Conservation (phyloP, 148 eudicot species). For the Rhododendron simsii region DNA sequence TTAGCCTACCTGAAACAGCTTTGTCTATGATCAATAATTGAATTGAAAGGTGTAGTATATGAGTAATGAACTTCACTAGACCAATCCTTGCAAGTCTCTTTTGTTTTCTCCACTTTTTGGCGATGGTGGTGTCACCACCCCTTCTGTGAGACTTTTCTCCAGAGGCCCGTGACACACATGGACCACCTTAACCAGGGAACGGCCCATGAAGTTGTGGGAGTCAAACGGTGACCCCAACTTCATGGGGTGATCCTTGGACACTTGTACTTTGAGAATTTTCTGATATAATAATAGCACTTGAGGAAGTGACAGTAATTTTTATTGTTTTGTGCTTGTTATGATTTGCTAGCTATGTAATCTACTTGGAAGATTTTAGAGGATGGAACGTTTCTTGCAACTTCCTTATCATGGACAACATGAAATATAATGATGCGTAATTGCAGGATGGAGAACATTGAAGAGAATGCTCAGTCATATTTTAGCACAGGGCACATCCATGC, state of each 20-base stretch:
- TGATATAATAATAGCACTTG: background rate
- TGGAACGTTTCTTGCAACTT: background rate
- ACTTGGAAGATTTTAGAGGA: background rate
- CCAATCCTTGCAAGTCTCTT: background rate
- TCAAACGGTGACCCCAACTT: background rate
- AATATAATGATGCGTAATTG: conserved; percentile 4
- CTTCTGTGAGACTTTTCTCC: background rate
- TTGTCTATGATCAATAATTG: background rate
- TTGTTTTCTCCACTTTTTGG: background rate
- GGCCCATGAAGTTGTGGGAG: background rate
- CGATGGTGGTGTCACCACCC: background rate
- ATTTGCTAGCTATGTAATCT: background rate
- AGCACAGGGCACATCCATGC: conserved; percentile 55
- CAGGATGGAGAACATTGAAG: conserved; percentile 81
- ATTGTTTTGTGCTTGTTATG: background rate
- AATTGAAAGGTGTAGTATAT: background rate
- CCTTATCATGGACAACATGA: background rate
- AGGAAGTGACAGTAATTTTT: background rate
- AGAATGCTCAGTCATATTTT: conserved; percentile 71
- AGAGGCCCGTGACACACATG: background rate
- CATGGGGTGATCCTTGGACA: background rate
- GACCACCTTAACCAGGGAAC: background rate
- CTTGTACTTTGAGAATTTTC: background rate
- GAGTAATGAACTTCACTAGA: background rate
- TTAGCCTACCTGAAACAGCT: background rate